Percentiles rank a stretch among this genome's conserved stretches.
These are phyloP conservation scores for Suillus fuscotomentosus DNA, from an alignment of 768 basidiomycete genomes.

Conservation along the genomic window DNA sequence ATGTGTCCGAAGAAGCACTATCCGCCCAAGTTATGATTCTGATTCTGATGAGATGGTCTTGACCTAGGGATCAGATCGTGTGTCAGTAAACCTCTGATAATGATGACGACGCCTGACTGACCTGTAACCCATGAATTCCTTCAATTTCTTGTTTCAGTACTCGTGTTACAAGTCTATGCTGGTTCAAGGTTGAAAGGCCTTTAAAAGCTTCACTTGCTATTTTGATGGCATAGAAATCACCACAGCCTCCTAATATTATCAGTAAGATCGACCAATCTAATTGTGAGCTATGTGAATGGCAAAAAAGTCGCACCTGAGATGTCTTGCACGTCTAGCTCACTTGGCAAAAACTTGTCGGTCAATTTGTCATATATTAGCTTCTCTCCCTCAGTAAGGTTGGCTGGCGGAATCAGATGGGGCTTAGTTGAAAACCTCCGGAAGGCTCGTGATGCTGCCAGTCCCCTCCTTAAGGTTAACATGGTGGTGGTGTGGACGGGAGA, in stretches of 20 bases:
- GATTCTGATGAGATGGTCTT: slow-evolving; percentile 38
- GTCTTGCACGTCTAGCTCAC: slow-evolving; percentile 84
- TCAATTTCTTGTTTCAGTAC: slow-evolving; percentile 86
- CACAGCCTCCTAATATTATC: slow-evolving; percentile 76
- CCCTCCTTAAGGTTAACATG: slow-evolving; percentile 37
- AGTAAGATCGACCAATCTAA: slow-evolving; percentile 4
- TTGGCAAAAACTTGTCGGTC: slow-evolving; percentile 70
- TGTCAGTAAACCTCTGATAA: not conserved
- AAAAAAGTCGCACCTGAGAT: slow-evolving; percentile 73
- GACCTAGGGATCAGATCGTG: slow-evolving; percentile 25
- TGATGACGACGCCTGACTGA: slow-evolving; percentile 40
- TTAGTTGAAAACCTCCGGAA: slow-evolving; percentile 31
- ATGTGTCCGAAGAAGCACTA: not conserved
- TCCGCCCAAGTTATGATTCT: slow-evolving; percentile 3
- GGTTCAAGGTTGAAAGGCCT: slow-evolving; percentile 85
- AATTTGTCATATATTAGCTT: slow-evolving; percentile 70
- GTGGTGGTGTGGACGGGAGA: slow-evolving; percentile 10
- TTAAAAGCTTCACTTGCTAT: slow-evolving; percentile 86
- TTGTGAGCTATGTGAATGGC: not conserved
- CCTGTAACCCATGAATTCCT: slow-evolving; percentile 89
- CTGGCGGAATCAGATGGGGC: slow-evolving; percentile 23
- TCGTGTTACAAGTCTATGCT: slow-evolving; percentile 88
- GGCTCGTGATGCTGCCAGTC: slow-evolving; percentile 25
- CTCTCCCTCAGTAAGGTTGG: slow-evolving; percentile 57
- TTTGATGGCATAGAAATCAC: slow-evolving; percentile 92